Evolutionary conservation across 2,329 filamentous ascomycete species (phyloP).

Genomic region (Torrubiellomyces zombiae): DNA sequence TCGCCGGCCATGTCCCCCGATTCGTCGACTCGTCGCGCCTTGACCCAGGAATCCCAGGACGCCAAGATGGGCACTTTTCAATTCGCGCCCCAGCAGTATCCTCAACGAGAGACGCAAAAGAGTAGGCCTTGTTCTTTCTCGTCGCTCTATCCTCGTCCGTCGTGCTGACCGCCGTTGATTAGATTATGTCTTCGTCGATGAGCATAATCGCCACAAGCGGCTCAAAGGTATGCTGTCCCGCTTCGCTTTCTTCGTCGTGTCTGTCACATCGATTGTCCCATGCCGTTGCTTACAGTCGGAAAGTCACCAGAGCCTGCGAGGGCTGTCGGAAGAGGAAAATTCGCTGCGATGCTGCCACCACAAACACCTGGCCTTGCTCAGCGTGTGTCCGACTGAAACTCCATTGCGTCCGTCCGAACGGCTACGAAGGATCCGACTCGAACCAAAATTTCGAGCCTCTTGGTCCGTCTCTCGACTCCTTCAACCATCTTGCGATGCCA

Average conservation of each 20-base stretch:
- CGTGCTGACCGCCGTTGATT: slow-evolving; percentile 1
- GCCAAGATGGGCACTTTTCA: slow-evolving; percentile 50
- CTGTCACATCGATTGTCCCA: too few relatives aligned
- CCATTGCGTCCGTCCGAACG: slow-evolving; percentile 78
- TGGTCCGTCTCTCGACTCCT: slow-evolving; percentile 15
- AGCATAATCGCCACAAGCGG: slow-evolving; percentile 94
- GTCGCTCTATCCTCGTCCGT: slow-evolving; percentile 8
- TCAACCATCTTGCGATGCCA: slow-evolving; percentile 35
- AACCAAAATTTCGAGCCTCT: slow-evolving; percentile 16
- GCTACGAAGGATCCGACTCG: slow-evolving; percentile 36
- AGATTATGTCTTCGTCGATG: slow-evolving; percentile 99
- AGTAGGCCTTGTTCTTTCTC: slow-evolving; percentile 36
- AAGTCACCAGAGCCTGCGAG: slow-evolving; percentile 95
- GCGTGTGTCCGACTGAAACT: slow-evolving; percentile 85
- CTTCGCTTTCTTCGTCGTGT: too few relatives aligned
- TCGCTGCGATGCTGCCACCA: slow-evolving; percentile 93
- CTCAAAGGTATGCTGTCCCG: slow-evolving; percentile 71
- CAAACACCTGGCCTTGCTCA: slow-evolving; percentile 93
- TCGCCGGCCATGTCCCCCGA: slow-evolving; percentile 41
- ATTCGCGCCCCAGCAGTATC: slow-evolving; percentile 46
- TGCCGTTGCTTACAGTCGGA: slow-evolving; percentile 2
- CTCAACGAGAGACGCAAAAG: slow-evolving; percentile 59
- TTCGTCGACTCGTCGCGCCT: slow-evolving; percentile 40
- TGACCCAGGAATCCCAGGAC: slow-evolving; percentile 45
- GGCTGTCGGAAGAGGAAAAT: slow-evolving; percentile 92